Conservation (phyloP, 257 asterid species). For the Henckelia pumila region DNA sequence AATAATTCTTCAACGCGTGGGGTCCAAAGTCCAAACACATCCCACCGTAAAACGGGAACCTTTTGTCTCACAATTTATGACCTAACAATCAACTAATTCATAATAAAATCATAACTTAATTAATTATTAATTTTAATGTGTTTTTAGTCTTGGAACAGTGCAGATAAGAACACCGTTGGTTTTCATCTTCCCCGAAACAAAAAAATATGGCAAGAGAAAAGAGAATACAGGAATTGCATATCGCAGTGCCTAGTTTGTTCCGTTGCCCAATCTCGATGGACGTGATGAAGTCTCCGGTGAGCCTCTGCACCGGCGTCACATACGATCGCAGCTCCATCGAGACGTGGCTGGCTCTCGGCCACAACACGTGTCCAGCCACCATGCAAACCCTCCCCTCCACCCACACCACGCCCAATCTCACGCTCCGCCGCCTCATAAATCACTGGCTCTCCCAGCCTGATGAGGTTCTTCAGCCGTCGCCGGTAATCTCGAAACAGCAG, state of each 20-base stretch:
- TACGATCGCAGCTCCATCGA: constrained; percentile 87
- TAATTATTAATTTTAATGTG: too few relatives aligned
- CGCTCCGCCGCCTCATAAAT: constrained; percentile 88
- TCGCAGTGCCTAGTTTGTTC: constrained; percentile 66
- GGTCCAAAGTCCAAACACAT: too few relatives aligned
- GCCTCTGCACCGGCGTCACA: constrained; percentile 91
- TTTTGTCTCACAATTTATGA: too few relatives aligned
- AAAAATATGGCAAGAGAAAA: constrained; percentile 43
- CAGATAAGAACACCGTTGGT: too few relatives aligned
- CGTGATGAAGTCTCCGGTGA: constrained; percentile 92
- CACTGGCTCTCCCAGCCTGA: constrained; percentile 68
- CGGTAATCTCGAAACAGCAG: constrained; percentile 33
- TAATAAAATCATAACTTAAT: too few relatives aligned
- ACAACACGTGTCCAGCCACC: constrained; percentile 94
- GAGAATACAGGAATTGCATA: constrained; percentile 48
- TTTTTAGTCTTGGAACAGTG: too few relatives aligned
- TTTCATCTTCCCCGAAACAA: too few relatives aligned
- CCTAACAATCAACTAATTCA: too few relatives aligned
- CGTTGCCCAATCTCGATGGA: constrained; percentile 97
- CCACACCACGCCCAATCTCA: constrained; percentile 70
- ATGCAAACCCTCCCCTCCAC: constrained; percentile 75
- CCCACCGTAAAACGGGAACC: too few relatives aligned
- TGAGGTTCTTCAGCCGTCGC: constrained; percentile 23
- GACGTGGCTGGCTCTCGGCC: constrained; percentile 83
- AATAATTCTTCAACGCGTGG: too few relatives aligned